A percentile compares a stretch with the other conserved stretches of the same genome.
Evolutionary conservation across 345 rosid genomes (phyloP).

Genomic region (Pistacia integerrima): DNA sequence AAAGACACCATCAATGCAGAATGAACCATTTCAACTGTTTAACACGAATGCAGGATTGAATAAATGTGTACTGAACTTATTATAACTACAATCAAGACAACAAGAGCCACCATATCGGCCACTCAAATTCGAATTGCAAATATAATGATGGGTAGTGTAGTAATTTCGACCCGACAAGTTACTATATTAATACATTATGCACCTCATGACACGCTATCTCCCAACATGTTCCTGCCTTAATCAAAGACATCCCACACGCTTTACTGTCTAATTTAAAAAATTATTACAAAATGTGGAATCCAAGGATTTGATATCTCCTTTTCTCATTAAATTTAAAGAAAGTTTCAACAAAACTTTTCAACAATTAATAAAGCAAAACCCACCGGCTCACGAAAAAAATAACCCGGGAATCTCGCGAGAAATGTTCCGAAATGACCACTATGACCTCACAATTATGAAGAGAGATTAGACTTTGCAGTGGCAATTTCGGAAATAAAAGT

Average conservation of each 20-base stretch:
- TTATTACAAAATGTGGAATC: slow-evolving; percentile 21
- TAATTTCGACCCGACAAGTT: slow-evolving; percentile 23
- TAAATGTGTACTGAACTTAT: not conserved
- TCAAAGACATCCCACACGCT: slow-evolving; percentile 27
- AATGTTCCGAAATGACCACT: slow-evolving; percentile 13
- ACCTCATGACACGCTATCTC: slow-evolving; percentile 27
- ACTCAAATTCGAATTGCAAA: not conserved
- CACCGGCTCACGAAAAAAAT: slow-evolving; percentile 7
- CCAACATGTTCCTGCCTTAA: slow-evolving; percentile 19
- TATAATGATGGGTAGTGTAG: slow-evolving; percentile 9
- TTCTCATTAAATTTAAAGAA: slow-evolving; percentile 6
- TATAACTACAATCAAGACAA: too few species aligned
- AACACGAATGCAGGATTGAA: not conserved
- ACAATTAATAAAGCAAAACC: not conserved
- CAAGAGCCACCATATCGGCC: too few species aligned
- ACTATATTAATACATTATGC: not conserved
- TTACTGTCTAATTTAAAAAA: slow-evolving; percentile 7
- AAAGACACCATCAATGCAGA: not conserved
- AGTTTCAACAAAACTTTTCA: not conserved
- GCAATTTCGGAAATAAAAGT: slow-evolving; percentile 8
- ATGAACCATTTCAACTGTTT: not conserved
- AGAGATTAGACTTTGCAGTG: not conserved
- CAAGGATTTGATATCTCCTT: slow-evolving; percentile 21
- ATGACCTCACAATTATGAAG: slow-evolving; percentile 4
- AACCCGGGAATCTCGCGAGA: slow-evolving; percentile 22